These are phyloP conservation scores for Luffa acutangula DNA, from an alignment of 306 rosid genomes.

Conservation along the genomic window DNA sequence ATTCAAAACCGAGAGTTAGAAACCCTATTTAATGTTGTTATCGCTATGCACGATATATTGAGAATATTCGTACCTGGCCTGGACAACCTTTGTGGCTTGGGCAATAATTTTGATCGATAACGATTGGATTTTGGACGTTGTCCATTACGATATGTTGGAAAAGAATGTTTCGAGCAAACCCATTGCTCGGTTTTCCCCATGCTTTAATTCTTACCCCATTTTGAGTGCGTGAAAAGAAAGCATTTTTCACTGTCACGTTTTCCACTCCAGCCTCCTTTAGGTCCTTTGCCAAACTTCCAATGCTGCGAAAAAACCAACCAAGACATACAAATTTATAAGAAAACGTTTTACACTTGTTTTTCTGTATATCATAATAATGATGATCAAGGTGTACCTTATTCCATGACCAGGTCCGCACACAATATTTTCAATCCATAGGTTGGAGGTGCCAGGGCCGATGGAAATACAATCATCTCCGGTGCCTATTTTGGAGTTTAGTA, in stretches of 20 bases:
- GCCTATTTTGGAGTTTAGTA: constrained; percentile 26
- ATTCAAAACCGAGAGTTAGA: too few species aligned
- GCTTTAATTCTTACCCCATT: neutral
- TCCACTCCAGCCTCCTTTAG: constrained; percentile 5
- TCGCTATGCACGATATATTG: too few species aligned
- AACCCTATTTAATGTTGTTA: too few species aligned
- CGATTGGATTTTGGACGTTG: constrained; percentile 41
- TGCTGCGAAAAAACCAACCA: constrained; percentile 21
- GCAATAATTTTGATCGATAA: constrained; percentile 59
- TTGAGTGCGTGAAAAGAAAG: constrained; percentile 23
- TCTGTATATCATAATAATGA: neutral
- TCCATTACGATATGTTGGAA: constrained; percentile 39
- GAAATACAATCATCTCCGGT: constrained; percentile 14
- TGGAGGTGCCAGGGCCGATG: neutral
- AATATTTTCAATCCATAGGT: constrained; percentile 32
- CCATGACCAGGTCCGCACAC: constrained; percentile 68
- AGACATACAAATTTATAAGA: too few species aligned
- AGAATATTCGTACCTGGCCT: neutral
- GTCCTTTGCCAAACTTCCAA: constrained; percentile 35
- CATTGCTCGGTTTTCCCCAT: neutral
- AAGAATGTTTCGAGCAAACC: constrained; percentile 28
- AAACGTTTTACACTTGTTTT: too few species aligned
- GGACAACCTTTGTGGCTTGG: constrained; percentile 45
- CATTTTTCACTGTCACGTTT: constrained; percentile 30
- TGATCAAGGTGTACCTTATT: constrained; percentile 23